Percentiles rank a stretch among this genome's conserved stretches.
phyloP scores from a whole-genome alignment of 495 filamentous ascomycete genomes.

The Neurospora sp. region DNA sequence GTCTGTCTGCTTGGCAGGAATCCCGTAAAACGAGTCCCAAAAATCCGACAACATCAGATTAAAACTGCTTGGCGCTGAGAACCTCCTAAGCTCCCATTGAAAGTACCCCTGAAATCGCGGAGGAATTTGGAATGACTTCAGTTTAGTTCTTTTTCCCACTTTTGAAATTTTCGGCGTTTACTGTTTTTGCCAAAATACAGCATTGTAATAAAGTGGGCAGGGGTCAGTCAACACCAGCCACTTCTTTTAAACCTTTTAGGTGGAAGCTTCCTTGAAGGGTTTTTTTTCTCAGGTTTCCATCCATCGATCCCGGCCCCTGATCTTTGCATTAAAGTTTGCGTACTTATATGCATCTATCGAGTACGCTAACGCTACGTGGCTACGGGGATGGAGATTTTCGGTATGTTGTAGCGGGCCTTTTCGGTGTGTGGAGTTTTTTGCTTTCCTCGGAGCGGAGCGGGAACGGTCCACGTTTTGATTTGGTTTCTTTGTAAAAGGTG shows the following conservation, averaged over 20 bases:
- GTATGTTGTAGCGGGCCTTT: not conserved
- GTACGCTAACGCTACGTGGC: not conserved
- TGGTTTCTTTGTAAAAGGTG: not conserved
- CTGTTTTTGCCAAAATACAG: too few relatives aligned
- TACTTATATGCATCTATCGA: not conserved
- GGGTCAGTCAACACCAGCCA: not conserved
- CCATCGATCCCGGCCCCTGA: not conserved
- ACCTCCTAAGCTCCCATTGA: too few relatives aligned
- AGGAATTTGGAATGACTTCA: not conserved
- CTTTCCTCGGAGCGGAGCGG: not conserved
- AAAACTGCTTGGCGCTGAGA: too few relatives aligned
- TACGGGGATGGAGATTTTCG: not conserved
- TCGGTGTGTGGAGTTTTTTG: not conserved
- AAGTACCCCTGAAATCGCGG: not conserved
- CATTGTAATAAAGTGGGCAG: not conserved
- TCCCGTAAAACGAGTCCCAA: too few relatives aligned
- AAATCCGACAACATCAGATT: not conserved
- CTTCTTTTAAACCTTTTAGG: not conserved
- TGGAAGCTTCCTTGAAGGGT: not conserved
- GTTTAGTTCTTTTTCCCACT: not conserved
- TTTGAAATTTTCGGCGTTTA: not conserved
- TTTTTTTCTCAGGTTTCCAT: not conserved
- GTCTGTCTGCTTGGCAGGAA: too few relatives aligned
- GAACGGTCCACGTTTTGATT: not conserved
- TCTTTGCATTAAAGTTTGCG: not conserved